phyloP scores from a whole-genome alignment of 2,329 filamentous ascomycete genomes.

The Coniochaeta sp. region DNA sequence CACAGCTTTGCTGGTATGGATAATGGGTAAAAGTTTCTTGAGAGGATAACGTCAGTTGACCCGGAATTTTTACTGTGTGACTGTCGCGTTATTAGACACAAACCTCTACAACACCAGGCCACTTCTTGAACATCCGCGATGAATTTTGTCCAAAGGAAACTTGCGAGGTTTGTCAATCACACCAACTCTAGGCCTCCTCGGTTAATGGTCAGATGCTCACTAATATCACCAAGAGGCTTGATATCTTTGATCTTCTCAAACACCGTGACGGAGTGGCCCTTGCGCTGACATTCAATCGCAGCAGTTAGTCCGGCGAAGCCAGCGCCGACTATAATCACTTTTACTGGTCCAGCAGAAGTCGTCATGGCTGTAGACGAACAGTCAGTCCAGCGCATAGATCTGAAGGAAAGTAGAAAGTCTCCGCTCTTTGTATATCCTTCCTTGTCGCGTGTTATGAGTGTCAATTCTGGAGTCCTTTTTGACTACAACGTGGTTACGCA shows the following conservation, averaged over 20 bases:
- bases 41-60: neutral
- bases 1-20: conserved; percentile 32
- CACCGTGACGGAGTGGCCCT: conserved; percentile 39
- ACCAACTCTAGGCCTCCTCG: neutral
- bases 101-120: conserved; percentile 36
- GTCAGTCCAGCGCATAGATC: neutral
- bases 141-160: conserved; percentile 38
- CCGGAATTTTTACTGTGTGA: neutral
- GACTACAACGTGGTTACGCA: neutral
- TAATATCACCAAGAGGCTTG: conserved; percentile 38
- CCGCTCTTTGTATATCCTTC: too few relatives aligned
- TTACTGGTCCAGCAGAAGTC: conserved; percentile 16
- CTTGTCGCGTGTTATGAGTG: neutral
- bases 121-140: conserved; percentile 48
- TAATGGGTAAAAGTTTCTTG: conserved; percentile 37
- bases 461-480: too few relatives aligned
- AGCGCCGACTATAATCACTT: conserved; percentile 37
- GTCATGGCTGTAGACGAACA: neutral
- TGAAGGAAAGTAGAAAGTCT: too few relatives aligned
- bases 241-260: conserved; percentile 38
- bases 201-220: neutral
- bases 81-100: neutral
- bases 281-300: conserved; percentile 47
- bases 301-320: conserved; percentile 51
- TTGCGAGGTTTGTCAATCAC: neutral